These are phyloP conservation scores for Dissophora ornata DNA, from an alignment of 192 early-diverging fungal genomes.

Conservation along the genomic window DNA sequence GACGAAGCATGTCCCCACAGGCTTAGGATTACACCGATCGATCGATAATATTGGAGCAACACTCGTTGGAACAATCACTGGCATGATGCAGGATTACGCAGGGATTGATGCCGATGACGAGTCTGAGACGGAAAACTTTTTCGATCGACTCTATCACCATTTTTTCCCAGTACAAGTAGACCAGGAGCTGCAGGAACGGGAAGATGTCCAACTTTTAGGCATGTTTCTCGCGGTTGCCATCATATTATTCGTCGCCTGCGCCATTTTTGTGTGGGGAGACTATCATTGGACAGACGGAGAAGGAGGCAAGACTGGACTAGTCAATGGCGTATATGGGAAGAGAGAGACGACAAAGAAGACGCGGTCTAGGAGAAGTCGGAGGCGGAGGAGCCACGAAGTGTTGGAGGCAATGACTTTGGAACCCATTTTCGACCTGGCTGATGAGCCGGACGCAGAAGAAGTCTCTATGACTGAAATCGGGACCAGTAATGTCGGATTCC, in stretches of 20 bases:
- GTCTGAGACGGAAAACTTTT: conserved; percentile 31
- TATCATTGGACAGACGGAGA: conserved; percentile 53
- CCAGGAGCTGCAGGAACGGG: conserved; percentile 22
- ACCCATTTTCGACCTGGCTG: conserved; percentile 42
- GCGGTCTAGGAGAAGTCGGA: conserved; percentile 9
- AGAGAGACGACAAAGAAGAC: neutral
- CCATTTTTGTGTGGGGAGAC: conserved; percentile 51
- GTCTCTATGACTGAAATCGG: conserved; percentile 41
- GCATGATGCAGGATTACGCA: conserved; percentile 50
- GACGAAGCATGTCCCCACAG: conserved; percentile 58
- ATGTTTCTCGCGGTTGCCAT: conserved; percentile 35
- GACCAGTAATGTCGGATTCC: neutral
- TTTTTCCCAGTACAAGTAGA: conserved; percentile 40
- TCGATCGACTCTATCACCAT: conserved; percentile 42
- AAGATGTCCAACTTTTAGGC: conserved; percentile 39
- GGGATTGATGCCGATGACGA: conserved; percentile 4
- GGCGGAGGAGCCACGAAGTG: conserved; percentile 44
- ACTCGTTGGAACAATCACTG: conserved; percentile 50
- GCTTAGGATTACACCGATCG: conserved; percentile 52
- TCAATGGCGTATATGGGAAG: conserved; percentile 41
- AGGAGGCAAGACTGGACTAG: conserved; percentile 45
- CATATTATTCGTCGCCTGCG: conserved; percentile 13
- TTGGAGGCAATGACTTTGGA: conserved; percentile 44
- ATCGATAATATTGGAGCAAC: conserved; percentile 62
- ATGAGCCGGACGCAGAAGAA: conserved; percentile 44